These are phyloP conservation scores for Daldinia vernicosa DNA, from an alignment of 495 filamentous ascomycete genomes.

Conservation along the genomic window DNA sequence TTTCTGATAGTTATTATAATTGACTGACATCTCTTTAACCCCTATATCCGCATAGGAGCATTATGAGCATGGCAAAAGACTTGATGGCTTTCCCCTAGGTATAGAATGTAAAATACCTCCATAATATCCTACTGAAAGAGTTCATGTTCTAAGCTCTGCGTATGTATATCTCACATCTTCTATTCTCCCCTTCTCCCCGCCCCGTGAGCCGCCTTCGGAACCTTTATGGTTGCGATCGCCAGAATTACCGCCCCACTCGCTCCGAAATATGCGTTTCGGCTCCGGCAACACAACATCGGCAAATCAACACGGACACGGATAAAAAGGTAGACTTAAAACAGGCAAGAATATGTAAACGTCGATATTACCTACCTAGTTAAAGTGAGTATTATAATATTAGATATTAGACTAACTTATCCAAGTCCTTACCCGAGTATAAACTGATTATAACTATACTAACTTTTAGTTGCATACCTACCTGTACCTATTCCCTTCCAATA, in stretches of 20 bases:
- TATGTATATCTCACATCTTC: neutral
- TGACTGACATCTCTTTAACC: neutral
- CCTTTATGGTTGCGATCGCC: neutral
- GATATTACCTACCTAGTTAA: too few relatives aligned
- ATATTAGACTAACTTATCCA: too few relatives aligned
- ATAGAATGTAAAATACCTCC: too few relatives aligned
- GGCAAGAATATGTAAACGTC: too few relatives aligned
- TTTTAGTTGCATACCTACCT: too few relatives aligned
- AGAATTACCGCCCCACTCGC: neutral
- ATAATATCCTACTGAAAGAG: neutral
- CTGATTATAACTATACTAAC: too few relatives aligned
- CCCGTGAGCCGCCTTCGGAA: too few relatives aligned
- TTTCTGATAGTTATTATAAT: neutral
- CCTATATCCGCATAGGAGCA: neutral
- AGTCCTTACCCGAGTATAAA: too few relatives aligned
- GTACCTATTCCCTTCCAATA: too few relatives aligned
- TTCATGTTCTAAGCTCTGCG: neutral
- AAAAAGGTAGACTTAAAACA: too few relatives aligned
- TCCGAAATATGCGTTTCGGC: neutral
- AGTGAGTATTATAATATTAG: too few relatives aligned
- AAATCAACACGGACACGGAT: too few relatives aligned
- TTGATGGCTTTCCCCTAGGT: neutral
- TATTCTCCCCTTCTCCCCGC: neutral
- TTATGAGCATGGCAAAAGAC: neutral
- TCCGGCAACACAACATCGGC: neutral